Conservation (phyloP, 768 basidiomycete genomes). For the Pulveroboletus sp. region DNA sequence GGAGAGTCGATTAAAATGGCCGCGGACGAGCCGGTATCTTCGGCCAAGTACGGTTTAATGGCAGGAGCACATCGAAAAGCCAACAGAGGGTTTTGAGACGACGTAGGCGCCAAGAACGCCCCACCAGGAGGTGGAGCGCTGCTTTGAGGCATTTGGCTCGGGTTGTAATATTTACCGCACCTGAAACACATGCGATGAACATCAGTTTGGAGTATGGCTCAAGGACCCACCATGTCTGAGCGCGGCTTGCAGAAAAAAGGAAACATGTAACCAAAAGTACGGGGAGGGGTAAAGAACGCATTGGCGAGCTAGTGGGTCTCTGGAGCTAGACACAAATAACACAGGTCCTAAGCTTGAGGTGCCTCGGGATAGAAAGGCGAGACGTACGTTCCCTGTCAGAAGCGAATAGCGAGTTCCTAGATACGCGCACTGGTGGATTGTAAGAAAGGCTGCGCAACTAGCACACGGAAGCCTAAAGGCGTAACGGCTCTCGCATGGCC, state of each 20-base stretch:
- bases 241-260: slow-evolving; percentile 10
- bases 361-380: not conserved
- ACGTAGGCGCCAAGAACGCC: slow-evolving; percentile 39
- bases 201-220: not conserved
- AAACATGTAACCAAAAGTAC: slow-evolving; percentile 13
- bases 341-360: not conserved
- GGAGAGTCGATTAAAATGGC: slow-evolving; percentile 54
- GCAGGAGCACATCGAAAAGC: slow-evolving; percentile 59
- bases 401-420: not conserved
- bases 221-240: slow-evolving; percentile 30
- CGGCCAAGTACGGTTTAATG: slow-evolving; percentile 55
- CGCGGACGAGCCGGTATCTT: slow-evolving; percentile 42
- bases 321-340: not conserved
- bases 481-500: not conserved
- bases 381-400: slow-evolving; percentile 5
- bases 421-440: slow-evolving; percentile 2
- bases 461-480: not conserved
- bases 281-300: slow-evolving; percentile 9
- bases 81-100: slow-evolving; percentile 42
- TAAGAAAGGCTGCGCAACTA: slow-evolving; percentile 3
- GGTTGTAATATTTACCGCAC: slow-evolving; percentile 54
- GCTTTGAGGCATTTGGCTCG: slow-evolving; percentile 32
- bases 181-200: slow-evolving; percentile 18
- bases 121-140: slow-evolving; percentile 47
- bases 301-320: not conserved